Base-by-base conservation (phyloP, 192 early-diverging fungal genomes). In the Globomyces pollinis-pini region DNA sequence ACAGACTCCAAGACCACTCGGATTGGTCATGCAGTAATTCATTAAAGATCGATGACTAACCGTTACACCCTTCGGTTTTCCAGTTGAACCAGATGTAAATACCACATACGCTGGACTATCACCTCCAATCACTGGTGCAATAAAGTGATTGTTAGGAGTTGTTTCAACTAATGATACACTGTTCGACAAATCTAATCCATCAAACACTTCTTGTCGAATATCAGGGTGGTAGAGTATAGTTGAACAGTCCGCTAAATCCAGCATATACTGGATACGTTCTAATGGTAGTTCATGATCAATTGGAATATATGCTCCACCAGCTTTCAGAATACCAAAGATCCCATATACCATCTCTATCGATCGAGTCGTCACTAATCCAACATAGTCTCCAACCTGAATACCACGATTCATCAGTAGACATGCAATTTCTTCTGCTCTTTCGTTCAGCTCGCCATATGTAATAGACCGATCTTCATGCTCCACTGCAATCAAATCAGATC, bases 1-100 rank as follows among this genome's bases (percentile, higher is more conserved):
- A 23, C 12, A 21, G 4, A 24, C 6, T 5, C 44, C 44, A n/a
- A 16, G 20, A 11, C 12, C 20, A 3, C 20, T 18, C 39, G 12
- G 12, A 18, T 42, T 16, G 39, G 39, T 42, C 39, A 16, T 11
- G 3, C 15, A 16, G 33, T 61, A 45, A 29, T 71, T 59, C 29
- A 34, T 32, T 3, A 73, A 36, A 24, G 60, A 59, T 13, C 18
- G 15, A 34, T 74, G 72, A 7, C 7, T 23, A 15, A 69, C 47
- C 24, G 60, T 16, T n/a, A 69, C 69, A 0, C 70, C 72, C 38
- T 74, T 74, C 36, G 72, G 72, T 21, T 31, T 70, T 5, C 72
- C 72, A 5, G 72, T 74, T 15, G 70, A 76, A 21, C 72, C 44
- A 26, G 65, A 69, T 7, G 72, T 74, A 58, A 66, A 74, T 13